Evolutionary conservation across 768 basidiomycete genomes (phyloP), one percentile per base, ranked within the genome.

Genomic region (Trametes gibbosa): DNA sequence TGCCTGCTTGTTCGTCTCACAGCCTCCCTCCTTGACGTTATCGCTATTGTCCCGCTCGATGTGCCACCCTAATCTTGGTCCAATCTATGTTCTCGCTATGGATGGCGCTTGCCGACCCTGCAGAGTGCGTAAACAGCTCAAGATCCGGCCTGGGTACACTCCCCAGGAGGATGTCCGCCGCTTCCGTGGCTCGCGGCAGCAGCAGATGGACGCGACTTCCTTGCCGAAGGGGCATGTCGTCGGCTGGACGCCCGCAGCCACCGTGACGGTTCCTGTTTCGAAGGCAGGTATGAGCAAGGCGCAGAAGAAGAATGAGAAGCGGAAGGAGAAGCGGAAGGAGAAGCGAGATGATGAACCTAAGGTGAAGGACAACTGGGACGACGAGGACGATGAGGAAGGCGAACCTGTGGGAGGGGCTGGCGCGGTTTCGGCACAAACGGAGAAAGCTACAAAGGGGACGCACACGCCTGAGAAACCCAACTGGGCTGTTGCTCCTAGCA

Each of bases 81-180:
- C 17, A 32, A 34, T 19, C 29, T 34, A 2, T n/a, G 16, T 19
- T 17, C 9, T 10, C 50, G 21, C 50, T 35, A 43, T 42, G 17
- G 17, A 10, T 10, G 29, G 40, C 16, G 32, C 32, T 34, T 3
- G 37, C 37, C 19, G 12, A 9, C 41, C 12, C 5, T 8, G 40
- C 71, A 97, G 95, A 48, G 73, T 92, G 34, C 87, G 95, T 62
- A 96, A 95, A 74, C 83, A 95, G 73, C 77, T 89, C 56, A 95
- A 88, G 77, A 87, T 98, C 63, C 81, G 95, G 25, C 95, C 93
- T 2, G 95, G 95, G 0, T 98, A 89, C 74, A 96, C 92, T 5
- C 95, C 95, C 0, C 92, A 95, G 73, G 95, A 98, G 73, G 95
- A 98, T 73, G 82, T 95, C 8, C 81, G 83, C n/a, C 85, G 87